A percentile compares a stretch with the other conserved stretches of the same genome.
Evolutionary conservation across 805 yeast species (phyloP).

Genomic region (Lipomyces mesembrius): DNA sequence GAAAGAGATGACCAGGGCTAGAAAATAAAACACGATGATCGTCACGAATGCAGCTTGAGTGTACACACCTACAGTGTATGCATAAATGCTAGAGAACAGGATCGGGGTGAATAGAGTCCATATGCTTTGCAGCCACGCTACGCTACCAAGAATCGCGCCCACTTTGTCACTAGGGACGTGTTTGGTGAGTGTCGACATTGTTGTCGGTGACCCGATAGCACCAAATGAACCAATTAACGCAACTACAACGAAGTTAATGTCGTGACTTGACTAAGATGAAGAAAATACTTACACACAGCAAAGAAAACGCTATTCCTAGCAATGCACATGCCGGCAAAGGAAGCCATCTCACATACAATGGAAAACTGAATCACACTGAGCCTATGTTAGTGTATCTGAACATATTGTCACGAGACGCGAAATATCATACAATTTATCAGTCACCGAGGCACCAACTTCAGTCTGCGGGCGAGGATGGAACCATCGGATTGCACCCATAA

Average conservation of each 20-base stretch:
- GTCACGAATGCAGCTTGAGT: slow-evolving; percentile 31
- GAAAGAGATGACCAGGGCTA: slow-evolving; percentile 15
- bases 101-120: slow-evolving; percentile 31
- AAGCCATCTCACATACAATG: slow-evolving; percentile 4
- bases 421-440: slow-evolving; percentile 26
- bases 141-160: slow-evolving; percentile 38
- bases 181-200: slow-evolving; percentile 34
- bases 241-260: slow-evolving; percentile 9
- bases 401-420: not conserved
- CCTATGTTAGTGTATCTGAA: not conserved
- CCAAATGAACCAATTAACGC: slow-evolving; percentile 24
- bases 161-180: slow-evolving; percentile 33
- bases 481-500: slow-evolving; percentile 20
- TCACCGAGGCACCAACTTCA: slow-evolving; percentile 25
- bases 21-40: not conserved
- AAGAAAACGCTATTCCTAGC: slow-evolving; percentile 13
- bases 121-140: slow-evolving; percentile 30
- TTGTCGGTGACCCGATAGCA: slow-evolving; percentile 28
- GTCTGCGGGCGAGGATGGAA: slow-evolving; percentile 13
- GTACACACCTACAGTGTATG: slow-evolving; percentile 30
- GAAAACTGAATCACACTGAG: slow-evolving; percentile 14
- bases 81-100: slow-evolving; percentile 27
- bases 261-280: not conserved
- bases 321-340: slow-evolving; percentile 13
- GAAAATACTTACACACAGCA: slow-evolving; percentile 12